These are phyloP conservation scores for Radiomyces spectabilis DNA, from an alignment of 192 early-diverging fungal genomes.

Conservation along the genomic window DNA sequence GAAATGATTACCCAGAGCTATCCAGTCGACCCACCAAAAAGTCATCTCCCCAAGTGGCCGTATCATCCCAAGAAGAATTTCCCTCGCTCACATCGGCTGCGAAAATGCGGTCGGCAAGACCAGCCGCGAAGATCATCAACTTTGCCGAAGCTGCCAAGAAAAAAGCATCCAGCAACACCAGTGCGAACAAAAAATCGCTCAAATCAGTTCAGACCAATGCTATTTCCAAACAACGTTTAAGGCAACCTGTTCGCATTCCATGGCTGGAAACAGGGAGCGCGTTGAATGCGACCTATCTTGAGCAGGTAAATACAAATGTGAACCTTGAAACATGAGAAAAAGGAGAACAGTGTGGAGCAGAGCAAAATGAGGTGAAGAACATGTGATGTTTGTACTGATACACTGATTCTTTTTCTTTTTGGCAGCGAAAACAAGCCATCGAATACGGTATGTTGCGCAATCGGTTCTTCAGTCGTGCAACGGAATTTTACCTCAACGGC, in stretches of 20 bases:
- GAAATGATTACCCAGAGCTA: constrained; percentile 4
- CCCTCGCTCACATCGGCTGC: constrained; percentile 4
- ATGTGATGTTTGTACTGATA: background rate
- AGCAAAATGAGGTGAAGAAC: too few species aligned
- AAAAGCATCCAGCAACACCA: constrained; percentile 16
- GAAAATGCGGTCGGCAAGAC: background rate
- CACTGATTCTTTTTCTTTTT: background rate
- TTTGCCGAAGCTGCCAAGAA: constrained; percentile 32
- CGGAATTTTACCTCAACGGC: constrained; percentile 33
- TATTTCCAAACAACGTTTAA: background rate
- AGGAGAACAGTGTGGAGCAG: too few species aligned
- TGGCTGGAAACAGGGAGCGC: constrained; percentile 42
- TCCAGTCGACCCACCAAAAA: background rate
- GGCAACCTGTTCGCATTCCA: constrained; percentile 27
- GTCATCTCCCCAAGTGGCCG: background rate
- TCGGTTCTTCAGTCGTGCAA: constrained; percentile 36
- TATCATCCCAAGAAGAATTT: constrained; percentile 1
- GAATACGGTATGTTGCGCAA: constrained; percentile 38
- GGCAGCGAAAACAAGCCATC: constrained; percentile 36
- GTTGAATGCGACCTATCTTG: constrained; percentile 27
- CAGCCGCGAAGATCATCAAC: constrained; percentile 15
- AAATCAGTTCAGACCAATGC: background rate
- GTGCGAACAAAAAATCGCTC: constrained; percentile 4
- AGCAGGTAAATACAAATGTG: too few species aligned
- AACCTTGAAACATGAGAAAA: too few species aligned